phyloP scores from a whole-genome alignment of 257 asterid genomes.

The Capsicum chinense region DNA sequence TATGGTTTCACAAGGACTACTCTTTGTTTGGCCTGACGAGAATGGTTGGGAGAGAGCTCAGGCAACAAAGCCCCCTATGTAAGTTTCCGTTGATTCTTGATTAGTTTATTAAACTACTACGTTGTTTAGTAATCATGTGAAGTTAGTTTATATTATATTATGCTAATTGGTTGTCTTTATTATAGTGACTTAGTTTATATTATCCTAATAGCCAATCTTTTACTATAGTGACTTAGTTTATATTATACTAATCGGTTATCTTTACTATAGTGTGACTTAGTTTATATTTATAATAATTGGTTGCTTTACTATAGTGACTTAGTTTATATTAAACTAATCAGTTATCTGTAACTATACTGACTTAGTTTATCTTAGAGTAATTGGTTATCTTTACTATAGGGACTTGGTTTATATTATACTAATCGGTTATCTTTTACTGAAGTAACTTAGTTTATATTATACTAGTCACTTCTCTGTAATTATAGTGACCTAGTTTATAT shows the following conservation, averaged over 20 bases:
- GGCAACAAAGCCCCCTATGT: slow-evolving; percentile 81
- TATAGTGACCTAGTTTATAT: not conserved
- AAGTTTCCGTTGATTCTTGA: slow-evolving; percentile 29
- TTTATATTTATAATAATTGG: not conserved
- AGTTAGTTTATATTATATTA: slow-evolving; percentile 2
- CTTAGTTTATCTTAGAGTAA: not conserved
- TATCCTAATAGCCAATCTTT: not conserved
- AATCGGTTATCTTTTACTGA: not conserved
- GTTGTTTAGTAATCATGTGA: slow-evolving; percentile 2
- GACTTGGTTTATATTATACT: not conserved
- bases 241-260: not conserved
- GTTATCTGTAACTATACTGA: not conserved
- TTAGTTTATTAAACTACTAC: not conserved
- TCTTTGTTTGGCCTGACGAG: slow-evolving; percentile 98
- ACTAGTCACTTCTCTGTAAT: not conserved
- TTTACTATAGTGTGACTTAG: not conserved
- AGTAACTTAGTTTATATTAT: not conserved
- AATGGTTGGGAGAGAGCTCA: slow-evolving; percentile 93
- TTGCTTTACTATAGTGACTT: too few species aligned
- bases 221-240: not conserved
- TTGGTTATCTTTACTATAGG: not conserved
- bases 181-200: too few species aligned
- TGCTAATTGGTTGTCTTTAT: not conserved
- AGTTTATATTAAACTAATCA: not conserved
- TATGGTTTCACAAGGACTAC: slow-evolving; percentile 95